Conservation (phyloP, 73 alveolate species). For the Durusdinium trenchii region DNA sequence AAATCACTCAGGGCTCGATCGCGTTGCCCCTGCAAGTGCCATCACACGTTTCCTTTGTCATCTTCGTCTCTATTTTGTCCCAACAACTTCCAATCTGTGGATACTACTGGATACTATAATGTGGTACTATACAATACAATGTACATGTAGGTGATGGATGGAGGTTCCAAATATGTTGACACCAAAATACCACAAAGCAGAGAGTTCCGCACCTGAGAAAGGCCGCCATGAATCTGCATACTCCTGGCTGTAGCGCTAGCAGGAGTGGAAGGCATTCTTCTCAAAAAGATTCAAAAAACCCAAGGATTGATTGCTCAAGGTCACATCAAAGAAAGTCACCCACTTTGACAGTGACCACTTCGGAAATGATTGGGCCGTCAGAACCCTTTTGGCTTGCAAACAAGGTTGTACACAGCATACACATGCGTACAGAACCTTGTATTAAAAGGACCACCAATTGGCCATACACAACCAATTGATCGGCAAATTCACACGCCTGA, state of each 20-base stretch:
- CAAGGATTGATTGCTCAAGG: too few species aligned
- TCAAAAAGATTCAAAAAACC: too few species aligned
- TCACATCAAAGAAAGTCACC: too few species aligned
- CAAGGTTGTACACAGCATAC: too few species aligned
- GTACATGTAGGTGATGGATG: neutral
- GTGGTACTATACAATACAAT: neutral
- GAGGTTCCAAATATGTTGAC: neutral
- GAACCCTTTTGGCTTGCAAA: too few species aligned
- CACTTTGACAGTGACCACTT: too few species aligned
- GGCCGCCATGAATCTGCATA: conserved; percentile 94
- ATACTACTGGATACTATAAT: neutral
- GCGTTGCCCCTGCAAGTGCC: conserved; percentile 66
- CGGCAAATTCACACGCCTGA: neutral
- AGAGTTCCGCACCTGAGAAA: conserved; percentile 14
- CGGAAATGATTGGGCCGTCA: too few species aligned
- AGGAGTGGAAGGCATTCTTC: too few species aligned
- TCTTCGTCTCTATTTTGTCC: neutral
- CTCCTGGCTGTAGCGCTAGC: too few species aligned
- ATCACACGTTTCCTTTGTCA: neutral
- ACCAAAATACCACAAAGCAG: neutral
- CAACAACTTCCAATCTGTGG: neutral
- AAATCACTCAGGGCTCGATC: conserved; percentile 79
- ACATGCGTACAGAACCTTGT: too few species aligned
- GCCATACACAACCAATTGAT: neutral
- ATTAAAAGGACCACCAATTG: too few species aligned